Evolutionary conservation across 495 filamentous ascomycete genomes (phyloP).

Genomic region (Lasiosphaeria hispida): DNA sequence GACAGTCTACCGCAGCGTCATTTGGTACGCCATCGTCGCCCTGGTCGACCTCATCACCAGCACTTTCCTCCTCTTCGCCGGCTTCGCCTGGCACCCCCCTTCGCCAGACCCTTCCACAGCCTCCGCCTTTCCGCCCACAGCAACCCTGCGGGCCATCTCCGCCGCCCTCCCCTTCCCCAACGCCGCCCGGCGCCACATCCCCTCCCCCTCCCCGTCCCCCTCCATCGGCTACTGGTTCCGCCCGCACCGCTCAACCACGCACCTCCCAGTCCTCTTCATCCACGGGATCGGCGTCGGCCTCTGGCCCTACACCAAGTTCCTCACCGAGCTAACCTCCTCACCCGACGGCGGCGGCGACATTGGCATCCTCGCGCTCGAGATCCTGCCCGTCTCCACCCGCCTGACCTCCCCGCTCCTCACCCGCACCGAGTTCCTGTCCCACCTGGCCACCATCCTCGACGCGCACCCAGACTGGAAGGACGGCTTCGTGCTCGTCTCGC

Average conservation of each 20-base stretch:
- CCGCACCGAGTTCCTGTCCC: slow-evolving; percentile 46
- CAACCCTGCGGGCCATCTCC: slow-evolving; percentile 52
- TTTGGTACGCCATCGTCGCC: slow-evolving; percentile 57
- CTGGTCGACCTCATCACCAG: slow-evolving; percentile 38
- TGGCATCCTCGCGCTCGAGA: slow-evolving; percentile 63
- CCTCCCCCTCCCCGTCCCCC: slow-evolving; percentile 38
- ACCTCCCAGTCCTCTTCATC: slow-evolving; percentile 60
- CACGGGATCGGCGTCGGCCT: slow-evolving; percentile 72
- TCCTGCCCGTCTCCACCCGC: slow-evolving; percentile 60
- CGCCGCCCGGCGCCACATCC: slow-evolving; percentile 17
- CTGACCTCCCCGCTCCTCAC: slow-evolving; percentile 51
- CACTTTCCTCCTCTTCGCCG: slow-evolving; percentile 25
- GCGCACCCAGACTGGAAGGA: slow-evolving; percentile 46
- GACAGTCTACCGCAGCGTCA: slow-evolving; percentile 57
- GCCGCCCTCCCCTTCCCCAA: slow-evolving; percentile 18
- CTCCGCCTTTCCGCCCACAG: slow-evolving; percentile 30
- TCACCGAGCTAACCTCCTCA: slow-evolving; percentile 45
- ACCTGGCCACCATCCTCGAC: slow-evolving; percentile 52
- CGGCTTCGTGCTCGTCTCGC: slow-evolving; percentile 51
- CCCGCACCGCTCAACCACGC: slow-evolving; percentile 54
- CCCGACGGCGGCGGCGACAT: slow-evolving; percentile 37
- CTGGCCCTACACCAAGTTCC: slow-evolving; percentile 58
- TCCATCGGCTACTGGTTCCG: slow-evolving; percentile 63
- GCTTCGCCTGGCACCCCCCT: slow-evolving; percentile 12
- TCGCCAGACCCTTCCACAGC: slow-evolving; percentile 11